Evolutionary conservation across 1,139 yeast genomes (phyloP).

Genomic region (Yamadazyma atmosphaerica): DNA sequence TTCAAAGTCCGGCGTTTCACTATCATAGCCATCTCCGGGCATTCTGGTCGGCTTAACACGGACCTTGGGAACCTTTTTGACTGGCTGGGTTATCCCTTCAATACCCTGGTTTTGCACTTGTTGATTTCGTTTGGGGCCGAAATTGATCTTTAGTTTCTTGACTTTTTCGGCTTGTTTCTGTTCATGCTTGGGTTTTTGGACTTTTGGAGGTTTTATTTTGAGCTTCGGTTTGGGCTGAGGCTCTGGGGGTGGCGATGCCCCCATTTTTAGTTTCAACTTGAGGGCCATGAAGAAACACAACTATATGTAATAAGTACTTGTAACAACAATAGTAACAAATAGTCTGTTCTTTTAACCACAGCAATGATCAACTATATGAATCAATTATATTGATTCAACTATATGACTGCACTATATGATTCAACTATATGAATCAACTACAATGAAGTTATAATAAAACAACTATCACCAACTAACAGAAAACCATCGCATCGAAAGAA

Average conservation of each 20-base stretch:
- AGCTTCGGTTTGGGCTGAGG: constrained; percentile 20
- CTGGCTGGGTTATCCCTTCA: constrained; percentile 14
- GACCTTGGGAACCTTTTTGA: constrained; percentile 54
- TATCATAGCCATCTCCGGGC: constrained; percentile 95
- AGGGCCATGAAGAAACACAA: no score
- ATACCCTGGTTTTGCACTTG: constrained; percentile 12
- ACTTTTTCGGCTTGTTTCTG: constrained; percentile 11
- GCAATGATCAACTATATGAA: no score
- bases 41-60: constrained; percentile 80
- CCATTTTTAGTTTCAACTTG: constrained; percentile 27
- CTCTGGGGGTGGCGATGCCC: constrained; percentile 11
- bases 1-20: constrained; percentile 95
- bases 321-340: no score
- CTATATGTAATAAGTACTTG: no score
- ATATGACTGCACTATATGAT: no score
- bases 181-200: constrained; percentile 15
- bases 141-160: constrained; percentile 23
- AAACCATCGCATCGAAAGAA: no score
- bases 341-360: no score
- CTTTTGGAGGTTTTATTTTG: constrained; percentile 29
- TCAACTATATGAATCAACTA: no score
- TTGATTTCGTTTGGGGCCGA: constrained; percentile 16
- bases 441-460: no score
- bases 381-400: no score
- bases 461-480: no score